Percentiles rank a stretch among this genome's conserved stretches.
These are phyloP conservation scores for Aspergillus ochraceoroseus DNA, from an alignment of 2,329 filamentous ascomycete genomes.

Conservation along the genomic window DNA sequence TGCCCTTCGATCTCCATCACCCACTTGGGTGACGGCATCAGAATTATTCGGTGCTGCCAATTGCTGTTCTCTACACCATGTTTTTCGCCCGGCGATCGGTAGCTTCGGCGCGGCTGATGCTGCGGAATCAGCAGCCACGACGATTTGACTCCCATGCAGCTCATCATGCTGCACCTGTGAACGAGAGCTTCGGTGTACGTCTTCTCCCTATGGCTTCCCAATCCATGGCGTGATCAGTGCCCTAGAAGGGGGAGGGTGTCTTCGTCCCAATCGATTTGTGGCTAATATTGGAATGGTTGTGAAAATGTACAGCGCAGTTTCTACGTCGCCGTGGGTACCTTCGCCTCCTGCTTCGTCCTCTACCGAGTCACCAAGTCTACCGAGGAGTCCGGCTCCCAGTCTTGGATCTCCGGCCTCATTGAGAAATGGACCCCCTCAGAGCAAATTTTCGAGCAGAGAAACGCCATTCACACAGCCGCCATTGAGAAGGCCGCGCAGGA, in stretches of 20 bases:
- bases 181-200: constrained; percentile 46
- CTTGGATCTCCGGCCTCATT: constrained; percentile 48
- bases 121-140: constrained; percentile 42
- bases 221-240: too few relatives aligned
- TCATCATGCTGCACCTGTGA: constrained; percentile 42
- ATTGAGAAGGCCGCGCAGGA: constrained; percentile 61
- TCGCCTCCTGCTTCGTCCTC: constrained; percentile 41
- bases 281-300: constrained; percentile 19
- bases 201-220: constrained; percentile 13
- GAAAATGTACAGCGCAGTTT: constrained; percentile 43
- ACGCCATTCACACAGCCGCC: constrained; percentile 56
- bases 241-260: too few relatives aligned
- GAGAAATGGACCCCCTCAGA: constrained; percentile 52
- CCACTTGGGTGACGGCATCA: constrained; percentile 28
- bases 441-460: constrained; percentile 52
- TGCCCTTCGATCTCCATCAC: constrained; percentile 20
- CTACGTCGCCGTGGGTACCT: constrained; percentile 43
- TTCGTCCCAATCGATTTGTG: constrained; percentile 3
- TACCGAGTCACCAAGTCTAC: constrained; percentile 42
- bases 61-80: constrained; percentile 36
- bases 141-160: constrained; percentile 44
- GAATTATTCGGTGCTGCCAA: constrained; percentile 29
- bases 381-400: constrained; percentile 37
- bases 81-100: constrained; percentile 41
- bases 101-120: constrained; percentile 35